Percentiles rank a stretch among this genome's conserved stretches.
phyloP scores from a whole-genome alignment of 345 rosid species.

The Gossypium sturtianum region DNA sequence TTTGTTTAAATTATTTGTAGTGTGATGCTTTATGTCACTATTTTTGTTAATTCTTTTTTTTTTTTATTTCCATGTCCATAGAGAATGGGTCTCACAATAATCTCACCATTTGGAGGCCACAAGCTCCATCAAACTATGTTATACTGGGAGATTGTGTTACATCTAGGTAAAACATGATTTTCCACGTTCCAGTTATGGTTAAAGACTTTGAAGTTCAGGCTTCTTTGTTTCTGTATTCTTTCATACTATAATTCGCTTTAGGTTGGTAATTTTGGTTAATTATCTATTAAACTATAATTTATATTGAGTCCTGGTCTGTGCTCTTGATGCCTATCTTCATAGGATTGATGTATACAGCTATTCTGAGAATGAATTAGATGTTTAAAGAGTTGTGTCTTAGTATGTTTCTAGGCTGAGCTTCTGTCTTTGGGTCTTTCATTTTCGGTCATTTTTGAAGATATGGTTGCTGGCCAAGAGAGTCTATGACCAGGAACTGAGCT shows the following conservation, averaged over 20 bases:
- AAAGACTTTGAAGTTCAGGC: neutral
- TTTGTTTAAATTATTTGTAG: slow-evolving; percentile 18
- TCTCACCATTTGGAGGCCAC: slow-evolving; percentile 97
- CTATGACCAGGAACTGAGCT: neutral
- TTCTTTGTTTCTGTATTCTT: slow-evolving; percentile 4
- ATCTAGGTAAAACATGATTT: slow-evolving; percentile 54
- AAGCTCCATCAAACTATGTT: slow-evolving; percentile 90
- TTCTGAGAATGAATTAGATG: neutral
- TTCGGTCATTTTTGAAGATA: neutral
- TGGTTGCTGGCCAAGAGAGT: neutral
- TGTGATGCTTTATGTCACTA: neutral
- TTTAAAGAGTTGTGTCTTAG: neutral
- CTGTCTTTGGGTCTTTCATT: neutral
- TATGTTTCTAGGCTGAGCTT: neutral
- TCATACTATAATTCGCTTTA: neutral
- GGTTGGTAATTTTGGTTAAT: neutral
- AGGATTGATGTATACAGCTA: neutral
- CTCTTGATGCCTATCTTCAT: neutral
- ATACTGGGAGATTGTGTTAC: slow-evolving; percentile 97
- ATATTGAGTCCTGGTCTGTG: neutral
- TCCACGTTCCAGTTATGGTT: neutral
- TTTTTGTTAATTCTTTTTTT: slow-evolving; percentile 7
- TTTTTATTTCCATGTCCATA: slow-evolving; percentile 26
- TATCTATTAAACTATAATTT: neutral
- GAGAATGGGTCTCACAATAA: slow-evolving; percentile 65